Evolutionary conservation across 225 moss, liverwort and hornwort species (phyloP), one percentile per base, ranked within the genome.

Genomic region (Polytrichum commune): DNA sequence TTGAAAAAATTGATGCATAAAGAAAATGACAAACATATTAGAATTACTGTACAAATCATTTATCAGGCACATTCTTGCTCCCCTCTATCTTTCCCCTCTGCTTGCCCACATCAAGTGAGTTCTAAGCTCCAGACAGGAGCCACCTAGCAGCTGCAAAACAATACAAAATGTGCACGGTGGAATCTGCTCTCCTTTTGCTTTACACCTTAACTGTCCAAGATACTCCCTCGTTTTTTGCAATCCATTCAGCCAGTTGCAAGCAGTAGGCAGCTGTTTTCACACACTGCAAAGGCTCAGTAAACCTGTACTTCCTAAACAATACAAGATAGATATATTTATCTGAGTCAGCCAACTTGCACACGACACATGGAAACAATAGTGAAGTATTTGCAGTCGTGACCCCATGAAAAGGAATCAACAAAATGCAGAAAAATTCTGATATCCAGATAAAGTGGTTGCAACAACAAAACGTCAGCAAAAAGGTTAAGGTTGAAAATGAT

Each of bases 11-110:
- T 75, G 77, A 75, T 72, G 62, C 69, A 69, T 46, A 46, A 46
- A 69, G 75, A 67, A 78, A 76, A 78, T 83, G 71, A 74, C 76
- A 78, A 74, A 63, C 65, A 65, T 73, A 76, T 64, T 38, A 27
- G n/a, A 66, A 63, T 75, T 86, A 81, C 71, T 78, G 67, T 83
- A 81, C 78, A 81, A 76, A 78, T 78, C 65, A 78, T 80, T 76
- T 71, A 64, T 64, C 66, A 26, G 64, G 68, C 32, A 62, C 73
- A 78, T 72, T 69, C 53, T 56, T 35, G 71, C 74, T 73, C 73
- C 54, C 65, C 32, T 29, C 9, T 65, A 27, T 69, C 79, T 26
- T 70, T 71, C 53, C 56, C 73, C 77, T 69, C 62, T 46, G 56
- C 27, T 58, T 67, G 61, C 62, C 65, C 77, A 70, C 33, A 66